Percentiles rank a stretch among this genome's conserved stretches.
phyloP scores from a whole-genome alignment of 805 yeast species.

The Yamadazyma laniorum region DNA sequence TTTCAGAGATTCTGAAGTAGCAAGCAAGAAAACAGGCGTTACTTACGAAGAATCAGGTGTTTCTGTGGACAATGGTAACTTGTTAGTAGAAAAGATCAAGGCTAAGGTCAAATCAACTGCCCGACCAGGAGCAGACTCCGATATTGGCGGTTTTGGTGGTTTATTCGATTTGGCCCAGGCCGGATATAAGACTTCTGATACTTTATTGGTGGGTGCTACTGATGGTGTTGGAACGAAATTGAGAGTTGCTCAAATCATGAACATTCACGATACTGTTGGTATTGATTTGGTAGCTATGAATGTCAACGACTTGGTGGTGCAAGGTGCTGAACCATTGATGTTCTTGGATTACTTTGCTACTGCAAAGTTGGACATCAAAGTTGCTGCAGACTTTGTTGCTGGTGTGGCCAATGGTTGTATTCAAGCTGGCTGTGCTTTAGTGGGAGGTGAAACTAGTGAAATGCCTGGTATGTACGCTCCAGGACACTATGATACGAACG shows the following conservation, averaged over 20 bases:
- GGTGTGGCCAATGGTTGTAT: constrained; percentile 98
- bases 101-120: constrained; percentile 87
- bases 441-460: constrained; percentile 98
- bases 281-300: constrained; percentile 99
- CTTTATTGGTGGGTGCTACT: constrained; percentile 93
- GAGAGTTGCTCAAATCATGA: constrained; percentile 85
- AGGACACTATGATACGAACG: constrained; percentile 96
- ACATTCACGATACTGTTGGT: constrained; percentile 96
- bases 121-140: constrained; percentile 95
- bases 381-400: constrained; percentile 83
- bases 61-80: constrained; percentile 93
- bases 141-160: constrained; percentile 99
- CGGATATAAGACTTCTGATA: constrained; percentile 76
- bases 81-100: constrained; percentile 86
- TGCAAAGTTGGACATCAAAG: constrained; percentile 78
- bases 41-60: constrained; percentile 98
- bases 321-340: constrained; percentile 97
- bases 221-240: constrained; percentile 99
- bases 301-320: constrained; percentile 95
- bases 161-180: constrained; percentile 85
- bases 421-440: constrained; percentile 93
- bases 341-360: constrained; percentile 97
- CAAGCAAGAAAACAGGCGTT: constrained; percentile 36
- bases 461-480: constrained; percentile 99
- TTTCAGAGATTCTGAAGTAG: constrained; percentile 52